Percentiles rank a stretch among this genome's conserved stretches.
Evolutionary conservation across 2,329 filamentous ascomycete species (phyloP).

Genomic region (Trichoderma sp.): DNA sequence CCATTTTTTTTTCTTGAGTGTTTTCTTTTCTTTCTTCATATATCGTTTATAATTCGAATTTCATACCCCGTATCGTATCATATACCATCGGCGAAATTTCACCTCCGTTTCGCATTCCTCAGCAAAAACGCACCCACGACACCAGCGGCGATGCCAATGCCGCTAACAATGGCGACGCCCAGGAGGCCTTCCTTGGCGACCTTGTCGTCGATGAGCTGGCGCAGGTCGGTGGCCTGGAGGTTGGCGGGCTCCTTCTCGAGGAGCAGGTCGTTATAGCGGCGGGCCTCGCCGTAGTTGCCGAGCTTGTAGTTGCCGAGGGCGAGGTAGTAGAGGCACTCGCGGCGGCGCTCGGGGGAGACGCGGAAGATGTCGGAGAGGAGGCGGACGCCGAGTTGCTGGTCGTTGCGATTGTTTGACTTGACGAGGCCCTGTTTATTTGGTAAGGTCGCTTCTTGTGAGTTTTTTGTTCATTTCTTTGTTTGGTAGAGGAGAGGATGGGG

Average conservation of each 20-base stretch:
- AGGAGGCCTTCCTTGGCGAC: constrained; percentile 91
- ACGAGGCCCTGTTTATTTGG: constrained; percentile 71
- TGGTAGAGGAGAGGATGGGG: too few species aligned
- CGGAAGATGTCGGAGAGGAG: constrained; percentile 97
- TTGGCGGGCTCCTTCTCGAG: constrained; percentile 90
- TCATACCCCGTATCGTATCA: neutral
- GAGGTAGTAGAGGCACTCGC: constrained; percentile 98
- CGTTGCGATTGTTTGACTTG: constrained; percentile 78
- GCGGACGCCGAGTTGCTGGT: constrained; percentile 92
- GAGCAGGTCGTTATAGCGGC: constrained; percentile 90
- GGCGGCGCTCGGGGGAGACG: constrained; percentile 82
- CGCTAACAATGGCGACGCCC: constrained; percentile 92
- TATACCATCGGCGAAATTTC: neutral
- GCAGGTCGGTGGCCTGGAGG: constrained; percentile 83
- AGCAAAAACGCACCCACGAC: constrained; percentile 86
- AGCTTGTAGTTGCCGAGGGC: constrained; percentile 97
- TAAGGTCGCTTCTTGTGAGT: neutral
- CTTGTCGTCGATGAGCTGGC: constrained; percentile 88
- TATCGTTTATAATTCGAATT: neutral
- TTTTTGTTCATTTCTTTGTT: neutral
- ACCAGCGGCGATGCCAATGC: constrained; percentile 88
- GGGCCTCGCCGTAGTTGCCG: constrained; percentile 92
- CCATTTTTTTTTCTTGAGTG: constrained; percentile 18
- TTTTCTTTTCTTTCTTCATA: neutral
- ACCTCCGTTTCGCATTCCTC: constrained; percentile 66